Base-by-base conservation (phyloP, 441 rosid genomes). In the Erysimum cheiri region DNA sequence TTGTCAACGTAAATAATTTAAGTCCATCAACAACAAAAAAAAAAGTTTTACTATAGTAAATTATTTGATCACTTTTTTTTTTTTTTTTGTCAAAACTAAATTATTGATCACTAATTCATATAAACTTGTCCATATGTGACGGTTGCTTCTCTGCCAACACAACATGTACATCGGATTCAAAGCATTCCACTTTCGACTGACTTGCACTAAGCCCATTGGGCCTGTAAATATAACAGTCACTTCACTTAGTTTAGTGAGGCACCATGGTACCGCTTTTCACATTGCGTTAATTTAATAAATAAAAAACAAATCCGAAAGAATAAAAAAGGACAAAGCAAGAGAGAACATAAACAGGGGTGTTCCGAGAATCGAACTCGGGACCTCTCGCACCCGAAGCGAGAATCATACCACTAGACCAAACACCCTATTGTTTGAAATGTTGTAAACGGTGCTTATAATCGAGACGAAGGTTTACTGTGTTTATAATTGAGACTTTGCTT, bases 341-440 rank as follows among this genome's bases (percentile, higher is more conserved):
- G 1, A 3, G 6, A 14, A 2, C 0, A 0, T 1, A 24, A 0
- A 3, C 0, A 3, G 85, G 88, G 90, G 87, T 58, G 80, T 87
- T 85, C 81, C 84, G 85, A 84, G 81, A 84, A 81, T 85, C 84
- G 90, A 85, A 85, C 87, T 85, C 86, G 77, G 80, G 84, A 82
- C 84, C 85, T 85, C 88, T 88, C 84, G 84, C 83, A 80, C 87
- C 87, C 84, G 50, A 86, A 81, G 83, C 81, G 84, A 80, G 82
- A 80, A 82, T 80, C 89, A 80, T 81, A 82, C 90, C 88, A 82
- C 87, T 80, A 83, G 86, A 85, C 83, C 87, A 83, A 85, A 85
- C 83, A 57, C 87, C 85, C 87, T 31, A n/a, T 22, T 33, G 17
- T 1, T 3, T 0, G 0, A 29, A 7, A 4, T 15, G 3, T 3